Evolutionary conservation across 2,329 filamentous ascomycete genomes (phyloP), one percentile per base, ranked within the genome.

Genomic region (Blastomyces gilchristii): DNA sequence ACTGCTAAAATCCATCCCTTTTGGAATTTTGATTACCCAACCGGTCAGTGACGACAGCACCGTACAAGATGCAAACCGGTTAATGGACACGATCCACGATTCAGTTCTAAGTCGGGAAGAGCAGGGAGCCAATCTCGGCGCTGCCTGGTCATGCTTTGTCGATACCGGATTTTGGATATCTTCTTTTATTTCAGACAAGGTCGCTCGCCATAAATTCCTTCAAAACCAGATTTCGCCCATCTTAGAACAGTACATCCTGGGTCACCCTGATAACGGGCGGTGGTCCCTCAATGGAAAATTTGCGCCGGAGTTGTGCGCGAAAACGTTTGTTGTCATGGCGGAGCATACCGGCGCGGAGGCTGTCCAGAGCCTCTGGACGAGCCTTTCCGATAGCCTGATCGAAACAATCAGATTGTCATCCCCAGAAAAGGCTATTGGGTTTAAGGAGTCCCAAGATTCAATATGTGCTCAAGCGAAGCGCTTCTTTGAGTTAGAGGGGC

Each of bases 381-480:
- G 78, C 1, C 74, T 91, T n/a, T 83, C 84, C 0, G 77, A 83
- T 0, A 73, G 80, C 0, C 76, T 96, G n/a, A 79, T 87, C 34
- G 79, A 85, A 41, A 81, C 83, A 47, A 85, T 96, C 63, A 86
- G 86, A 62, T 83, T 84, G 6, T 95, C 91, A 0, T 81, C 90
- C 5, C 91, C 92, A 0, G 91, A 93, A 71, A 86, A 93, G 63
- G 91, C 91, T 0, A 87, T 87, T 65, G 88, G 91, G 22, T 89
- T 89, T 68, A 81, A 83, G 34, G 80, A 81, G 52, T 95, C 90
- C 0, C 91, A 96, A 71, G 81, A 84, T 60, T 79, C 80, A 50
- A 81, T 96, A 34, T 83, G 84, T 11, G 80, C 85, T 7, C 83
- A 88, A 68, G 86, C 87, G 0, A 79, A 81, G 56, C 85, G 89